Evolutionary conservation across 805 yeast species (phyloP), one percentile per base, ranked within the genome.

Genomic region (Kazachstania bromeliacearum): DNA sequence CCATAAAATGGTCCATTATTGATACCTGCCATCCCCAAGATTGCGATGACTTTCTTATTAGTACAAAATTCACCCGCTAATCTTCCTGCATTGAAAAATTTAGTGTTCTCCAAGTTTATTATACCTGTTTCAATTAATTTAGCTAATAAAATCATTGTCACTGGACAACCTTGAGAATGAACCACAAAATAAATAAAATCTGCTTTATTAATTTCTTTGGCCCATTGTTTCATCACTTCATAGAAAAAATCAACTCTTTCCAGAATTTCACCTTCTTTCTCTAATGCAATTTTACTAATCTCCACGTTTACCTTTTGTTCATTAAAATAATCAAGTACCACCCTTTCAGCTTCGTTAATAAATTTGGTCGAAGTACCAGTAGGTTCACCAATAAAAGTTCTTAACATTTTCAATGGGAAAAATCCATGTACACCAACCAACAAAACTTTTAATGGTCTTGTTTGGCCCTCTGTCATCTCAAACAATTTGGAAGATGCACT

Each of bases 81-180:
- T 21, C 39, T 48, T 7, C 40, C 41, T 20, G 35, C 46, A 27
- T 44, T 42, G 15, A 43, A 41, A 20, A 48, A 35, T 31, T 41
- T 52, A n/a, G 59, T 48, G 21, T 48, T 48, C 28, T 60, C 57
- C 1, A 66, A 50, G 20, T 60, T 60, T 2, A 67, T 49, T 6
- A 67, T 42, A 1, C 73, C 92, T 25, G 72, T 68, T 44, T 75
- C 80, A 9, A 89, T 70, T 28, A 89, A 66, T 45, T 71, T 70
- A 0, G 95, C 80, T n/a, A 87, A 60, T 20, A 89, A 57, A 22
- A 85, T 77, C 1, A 85, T 76, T 0, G 95, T 74, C 0, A 92
- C 97, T 0, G 95, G 96, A 32, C 89, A 79, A 0, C 98, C 98
- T 58, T 89, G 98, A 0, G 96, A 88, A 59, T 89, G 98, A 1